Evolutionary conservation across 768 basidiomycete species (phyloP).

Genomic region (Suillus hirtellus): DNA sequence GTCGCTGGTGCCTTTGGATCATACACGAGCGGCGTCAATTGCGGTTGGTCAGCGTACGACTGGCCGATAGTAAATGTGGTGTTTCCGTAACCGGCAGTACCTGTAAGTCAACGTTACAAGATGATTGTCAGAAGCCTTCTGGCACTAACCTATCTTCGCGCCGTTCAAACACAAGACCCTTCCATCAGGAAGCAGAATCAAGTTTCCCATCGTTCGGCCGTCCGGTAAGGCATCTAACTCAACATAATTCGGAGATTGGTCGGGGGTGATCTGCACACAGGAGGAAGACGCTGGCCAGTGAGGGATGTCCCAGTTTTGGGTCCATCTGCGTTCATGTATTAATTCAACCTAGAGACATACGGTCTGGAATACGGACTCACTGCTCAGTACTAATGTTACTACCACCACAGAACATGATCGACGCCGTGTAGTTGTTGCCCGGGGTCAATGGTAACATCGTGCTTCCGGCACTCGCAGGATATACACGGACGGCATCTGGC

Average conservation of each 20-base stretch:
- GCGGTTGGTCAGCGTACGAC: constrained; percentile 66
- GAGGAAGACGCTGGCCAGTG: constrained; percentile 63
- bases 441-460: constrained; percentile 82
- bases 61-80: constrained; percentile 56
- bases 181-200: constrained; percentile 71
- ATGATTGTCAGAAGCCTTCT: not conserved
- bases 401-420: constrained; percentile 84
- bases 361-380: constrained; percentile 34
- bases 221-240: constrained; percentile 69
- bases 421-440: constrained; percentile 81
- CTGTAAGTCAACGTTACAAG: constrained; percentile 23
- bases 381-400: constrained; percentile 53
- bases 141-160: constrained; percentile 39
- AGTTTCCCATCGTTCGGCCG: constrained; percentile 70
- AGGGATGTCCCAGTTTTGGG: constrained; percentile 50
- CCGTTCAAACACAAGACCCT: constrained; percentile 70
- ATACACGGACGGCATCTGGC: constrained; percentile 71
- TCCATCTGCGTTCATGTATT: constrained; percentile 41
- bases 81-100: constrained; percentile 70
- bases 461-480: constrained; percentile 77
- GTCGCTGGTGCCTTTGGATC: constrained; percentile 63
- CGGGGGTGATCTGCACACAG: constrained; percentile 80
- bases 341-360: constrained; percentile 6
- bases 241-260: constrained; percentile 55
- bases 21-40: constrained; percentile 60